A percentile compares a stretch with the other conserved stretches of the same genome.
phyloP scores from a whole-genome alignment of 129 eudicot genomes.

The Flaveria trinervia region DNA sequence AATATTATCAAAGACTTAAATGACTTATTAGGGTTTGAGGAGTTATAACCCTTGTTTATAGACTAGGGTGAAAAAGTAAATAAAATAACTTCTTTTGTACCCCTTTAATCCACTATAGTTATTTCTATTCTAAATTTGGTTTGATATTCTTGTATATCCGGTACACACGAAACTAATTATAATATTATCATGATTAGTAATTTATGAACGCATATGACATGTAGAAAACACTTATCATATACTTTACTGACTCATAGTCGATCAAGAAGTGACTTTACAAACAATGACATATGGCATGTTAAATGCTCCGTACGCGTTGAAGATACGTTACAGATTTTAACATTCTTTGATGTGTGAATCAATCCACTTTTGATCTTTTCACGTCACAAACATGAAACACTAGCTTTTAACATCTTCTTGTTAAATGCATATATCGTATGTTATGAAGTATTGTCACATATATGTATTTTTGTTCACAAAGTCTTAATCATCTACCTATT shows the following conservation, averaged over 20 bases:
- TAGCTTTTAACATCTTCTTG: background rate
- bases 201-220: background rate
- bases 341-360: background rate
- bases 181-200: background rate
- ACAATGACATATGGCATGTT: background rate
- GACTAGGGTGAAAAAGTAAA: no score
- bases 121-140: no score
- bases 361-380: background rate
- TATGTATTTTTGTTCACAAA: background rate
- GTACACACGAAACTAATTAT: no score
- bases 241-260: background rate
- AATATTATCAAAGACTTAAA: background rate
- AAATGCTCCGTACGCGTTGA: background rate
- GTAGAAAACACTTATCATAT: background rate
- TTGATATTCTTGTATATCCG: no score
- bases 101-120: background rate
- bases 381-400: background rate
- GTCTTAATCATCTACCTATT: background rate
- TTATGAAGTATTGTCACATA: background rate
- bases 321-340: background rate
- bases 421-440: background rate
- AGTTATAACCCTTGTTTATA: no score
- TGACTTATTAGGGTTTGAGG: background rate
- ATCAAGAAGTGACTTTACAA: background rate
- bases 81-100: no score